phyloP scores from a whole-genome alignment of 495 filamentous ascomycete genomes.

The Letharia lupina region DNA sequence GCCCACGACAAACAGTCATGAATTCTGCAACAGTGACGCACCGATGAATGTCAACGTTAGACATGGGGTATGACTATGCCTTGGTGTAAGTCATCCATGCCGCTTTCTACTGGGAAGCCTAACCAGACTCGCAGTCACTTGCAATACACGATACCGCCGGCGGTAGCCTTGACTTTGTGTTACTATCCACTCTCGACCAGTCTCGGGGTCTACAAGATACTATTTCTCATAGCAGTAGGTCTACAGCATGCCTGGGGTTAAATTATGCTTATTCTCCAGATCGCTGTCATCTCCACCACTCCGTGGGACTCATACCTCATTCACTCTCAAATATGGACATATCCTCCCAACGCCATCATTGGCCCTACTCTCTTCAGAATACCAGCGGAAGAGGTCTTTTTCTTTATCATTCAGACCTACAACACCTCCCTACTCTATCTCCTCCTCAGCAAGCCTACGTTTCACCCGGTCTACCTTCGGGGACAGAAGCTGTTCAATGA shows the following conservation, averaged over 20 bases:
- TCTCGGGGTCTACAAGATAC: slow-evolving; percentile 50
- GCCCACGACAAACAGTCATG: slow-evolving; percentile 16
- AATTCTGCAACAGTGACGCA: neutral
- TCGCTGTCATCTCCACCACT: slow-evolving; percentile 53
- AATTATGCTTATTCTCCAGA: slow-evolving; percentile 21
- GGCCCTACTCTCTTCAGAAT: slow-evolving; percentile 50
- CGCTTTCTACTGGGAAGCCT: neutral
- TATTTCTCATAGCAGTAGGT: slow-evolving; percentile 42
- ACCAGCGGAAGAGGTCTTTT: slow-evolving; percentile 61
- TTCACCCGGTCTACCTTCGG: slow-evolving; percentile 47
- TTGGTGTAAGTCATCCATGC: slow-evolving; percentile 45
- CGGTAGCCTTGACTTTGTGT: slow-evolving; percentile 45
- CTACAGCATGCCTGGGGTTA: neutral
- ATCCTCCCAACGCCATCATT: slow-evolving; percentile 49
- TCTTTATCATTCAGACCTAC: slow-evolving; percentile 70
- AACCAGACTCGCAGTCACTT: slow-evolving; percentile 45
- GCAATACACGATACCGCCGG: slow-evolving; percentile 58
- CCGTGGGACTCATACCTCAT: slow-evolving; percentile 69
- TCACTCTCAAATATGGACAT: slow-evolving; percentile 55
- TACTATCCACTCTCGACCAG: slow-evolving; percentile 50
- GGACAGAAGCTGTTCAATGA: slow-evolving; percentile 22
- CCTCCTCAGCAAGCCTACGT: slow-evolving; percentile 51
- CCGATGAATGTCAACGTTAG: slow-evolving; percentile 17
- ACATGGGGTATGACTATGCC: slow-evolving; percentile 60
- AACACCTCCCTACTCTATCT: slow-evolving; percentile 58